Base-by-base conservation (phyloP, 2,329 filamentous ascomycete genomes). In the Stachybotrys echinatus region DNA sequence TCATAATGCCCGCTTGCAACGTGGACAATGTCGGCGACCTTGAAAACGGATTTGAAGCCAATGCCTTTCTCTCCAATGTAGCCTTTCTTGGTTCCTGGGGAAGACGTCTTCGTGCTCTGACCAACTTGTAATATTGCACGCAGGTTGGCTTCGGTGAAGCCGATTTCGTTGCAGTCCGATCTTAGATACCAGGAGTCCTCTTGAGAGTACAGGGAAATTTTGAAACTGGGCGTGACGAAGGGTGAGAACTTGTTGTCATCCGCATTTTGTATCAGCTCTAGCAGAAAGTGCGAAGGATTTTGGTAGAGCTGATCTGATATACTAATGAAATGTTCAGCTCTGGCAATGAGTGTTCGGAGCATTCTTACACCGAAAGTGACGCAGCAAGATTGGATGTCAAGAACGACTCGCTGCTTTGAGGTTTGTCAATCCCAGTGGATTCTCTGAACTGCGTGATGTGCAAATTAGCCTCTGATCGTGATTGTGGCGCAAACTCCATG, bases 201-300 rank as follows among this genome's bases (percentile, higher is more conserved):
- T 17, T 37, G 10, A 10, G 31, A 37, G 17, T 44, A 37, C 22
- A 58, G 50, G 50, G 45, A 48, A 12, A 42, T 27, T 38, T 21
- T 20, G 6, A 51, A 31, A 3, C 45, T 48, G 17, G 31, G 10
- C 17, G 31, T 37, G 8, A 10, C 31, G 8, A 8, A 8, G 17
- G 8, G 8, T 4, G 49, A 45, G 50, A 69, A 71, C 7, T n/a
- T 50, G 53, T 70, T 71, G 54, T 72, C 70, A 45, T 73, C 69
- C 5, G 68, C 70, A 55, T 73, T 73, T 45, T 72, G 70, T 27
- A 73, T 63, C 1, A 73, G 56, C 50, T 73, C 69, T 7, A 69
- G 59, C 4, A 72, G 55, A 53, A 72, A 73, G 49, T 66, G 67
- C 4, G 67, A 65, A 3, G 59, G 51, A 14, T 55, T 64, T 23